Conservation (phyloP, 208 protist genomes). For the Trypanosoma cruzi region DNA sequence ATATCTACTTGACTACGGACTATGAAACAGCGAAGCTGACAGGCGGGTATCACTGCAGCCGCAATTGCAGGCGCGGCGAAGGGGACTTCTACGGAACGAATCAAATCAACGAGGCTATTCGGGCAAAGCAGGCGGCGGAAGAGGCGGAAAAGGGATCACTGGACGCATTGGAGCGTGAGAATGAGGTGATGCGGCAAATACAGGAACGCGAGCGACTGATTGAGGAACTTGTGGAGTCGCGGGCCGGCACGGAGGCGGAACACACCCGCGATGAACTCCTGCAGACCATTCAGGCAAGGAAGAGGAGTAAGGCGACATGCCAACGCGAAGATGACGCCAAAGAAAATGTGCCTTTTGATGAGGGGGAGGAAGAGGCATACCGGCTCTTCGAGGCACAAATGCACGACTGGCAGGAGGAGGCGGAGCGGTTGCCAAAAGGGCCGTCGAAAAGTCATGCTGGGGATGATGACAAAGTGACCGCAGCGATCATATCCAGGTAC, state of each 20-base stretch:
- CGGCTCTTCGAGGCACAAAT: constrained; percentile 37
- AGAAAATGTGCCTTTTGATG: neutral
- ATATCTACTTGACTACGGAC: constrained; percentile 75
- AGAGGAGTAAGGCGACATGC: neutral
- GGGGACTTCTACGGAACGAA: constrained; percentile 77
- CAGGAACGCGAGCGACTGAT: constrained; percentile 71
- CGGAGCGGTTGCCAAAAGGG: neutral
- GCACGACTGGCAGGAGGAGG: constrained; percentile 20
- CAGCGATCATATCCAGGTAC: constrained; percentile 22
- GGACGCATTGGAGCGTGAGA: constrained; percentile 78
- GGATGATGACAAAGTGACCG: constrained; percentile 17
- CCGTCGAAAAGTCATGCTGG: neutral
- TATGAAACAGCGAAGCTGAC: constrained; percentile 81
- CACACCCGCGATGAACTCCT: constrained; percentile 44
- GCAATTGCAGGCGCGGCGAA: constrained; percentile 60
- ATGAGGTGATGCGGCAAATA: constrained; percentile 57
- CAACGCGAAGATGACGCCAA: neutral
- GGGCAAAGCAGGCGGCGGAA: constrained; percentile 49
- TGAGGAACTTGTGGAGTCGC: constrained; percentile 62
- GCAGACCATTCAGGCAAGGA: constrained; percentile 20
- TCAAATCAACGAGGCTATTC: constrained; percentile 58
- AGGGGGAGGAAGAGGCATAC: constrained; percentile 31
- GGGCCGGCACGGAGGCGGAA: constrained; percentile 35
- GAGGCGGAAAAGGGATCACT: constrained; percentile 62
- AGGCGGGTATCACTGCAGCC: constrained; percentile 75